Percentiles rank a stretch among this genome's conserved stretches.
Conservation (phyloP, 1,284 basidiomycete species). For the Ganoderma resinaceum region DNA sequence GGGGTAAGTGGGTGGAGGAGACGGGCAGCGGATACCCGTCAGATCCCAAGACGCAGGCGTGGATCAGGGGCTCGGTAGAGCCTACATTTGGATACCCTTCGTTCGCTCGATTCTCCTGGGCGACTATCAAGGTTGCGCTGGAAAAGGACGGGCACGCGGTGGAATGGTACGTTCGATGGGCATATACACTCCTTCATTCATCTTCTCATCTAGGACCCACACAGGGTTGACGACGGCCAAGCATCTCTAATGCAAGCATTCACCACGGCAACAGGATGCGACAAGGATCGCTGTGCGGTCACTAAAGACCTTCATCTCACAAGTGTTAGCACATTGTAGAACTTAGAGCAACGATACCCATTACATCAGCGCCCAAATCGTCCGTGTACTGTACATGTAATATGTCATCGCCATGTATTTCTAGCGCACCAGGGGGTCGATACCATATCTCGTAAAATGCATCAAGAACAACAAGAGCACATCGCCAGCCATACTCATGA, state of each 20-base stretch:
- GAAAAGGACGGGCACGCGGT: constrained; percentile 83
- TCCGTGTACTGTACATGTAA: constrained; percentile 25
- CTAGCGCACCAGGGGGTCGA: constrained; percentile 8
- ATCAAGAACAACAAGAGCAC: neutral
- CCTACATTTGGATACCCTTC: constrained; percentile 94
- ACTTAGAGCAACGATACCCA: neutral
- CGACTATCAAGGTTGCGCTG: constrained; percentile 87
- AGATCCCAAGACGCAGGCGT: constrained; percentile 95
- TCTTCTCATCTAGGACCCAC: neutral
- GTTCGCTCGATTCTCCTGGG: constrained; percentile 95
- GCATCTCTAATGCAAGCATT: constrained; percentile 80
- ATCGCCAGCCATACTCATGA: neutral
- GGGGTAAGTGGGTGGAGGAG: constrained; percentile 47
- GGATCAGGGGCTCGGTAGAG: constrained; percentile 81
- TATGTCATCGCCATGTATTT: constrained; percentile 23
- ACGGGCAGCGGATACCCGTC: constrained; percentile 88
- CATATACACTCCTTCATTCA: no score
- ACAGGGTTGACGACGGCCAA: constrained; percentile 84
- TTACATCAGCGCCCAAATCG: constrained; percentile 2
- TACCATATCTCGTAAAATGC: neutral
- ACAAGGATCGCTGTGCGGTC: constrained; percentile 72
- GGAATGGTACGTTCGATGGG: constrained; percentile 68
- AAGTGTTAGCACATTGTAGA: constrained; percentile 61
- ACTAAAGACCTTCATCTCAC: constrained; percentile 76
- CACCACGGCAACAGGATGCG: constrained; percentile 67